phyloP scores from a whole-genome alignment of 2,329 filamentous ascomycete species.

The Taxawa tesnikishii region DNA sequence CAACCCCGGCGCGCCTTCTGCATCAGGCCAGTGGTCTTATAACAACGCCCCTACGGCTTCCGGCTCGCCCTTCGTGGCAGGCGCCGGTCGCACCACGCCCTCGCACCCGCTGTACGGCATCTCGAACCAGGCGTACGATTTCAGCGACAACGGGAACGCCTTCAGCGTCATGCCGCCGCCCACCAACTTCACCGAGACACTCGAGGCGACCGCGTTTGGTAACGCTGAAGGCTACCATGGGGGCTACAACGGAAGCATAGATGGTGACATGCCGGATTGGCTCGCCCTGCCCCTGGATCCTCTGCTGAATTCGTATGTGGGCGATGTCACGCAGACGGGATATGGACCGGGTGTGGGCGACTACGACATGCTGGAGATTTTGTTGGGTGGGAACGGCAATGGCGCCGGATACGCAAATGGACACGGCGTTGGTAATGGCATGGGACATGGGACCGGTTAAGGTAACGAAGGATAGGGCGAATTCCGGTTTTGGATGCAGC shows the following conservation, averaged over 20 bases:
- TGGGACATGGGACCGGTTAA: too few species aligned
- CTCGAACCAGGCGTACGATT: slow-evolving; percentile 30
- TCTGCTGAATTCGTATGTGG: slow-evolving; percentile 43
- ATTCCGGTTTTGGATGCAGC: too few species aligned
- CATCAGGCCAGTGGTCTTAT: slow-evolving; percentile 2
- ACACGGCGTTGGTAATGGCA: too few species aligned
- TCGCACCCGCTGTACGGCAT: slow-evolving; percentile 28
- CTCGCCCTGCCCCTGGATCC: slow-evolving; percentile 49
- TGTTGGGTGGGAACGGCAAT: slow-evolving; percentile 17
- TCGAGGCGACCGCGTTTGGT: slow-evolving; percentile 8
- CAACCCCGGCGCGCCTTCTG: background rate
- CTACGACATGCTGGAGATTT: slow-evolving; percentile 36
- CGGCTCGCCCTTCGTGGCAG: background rate
- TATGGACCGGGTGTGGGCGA: slow-evolving; percentile 54
- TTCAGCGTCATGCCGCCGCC: slow-evolving; percentile 38
- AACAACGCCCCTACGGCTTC: slow-evolving; percentile 11
- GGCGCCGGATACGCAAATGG: too few species aligned
- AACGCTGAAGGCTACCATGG: slow-evolving; percentile 5
- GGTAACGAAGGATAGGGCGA: too few species aligned
- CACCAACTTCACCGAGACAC: slow-evolving; percentile 11
- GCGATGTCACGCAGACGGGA: slow-evolving; percentile 43
- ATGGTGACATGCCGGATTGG: slow-evolving; percentile 40
- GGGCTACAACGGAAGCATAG: slow-evolving; percentile 10
- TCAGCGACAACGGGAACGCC: slow-evolving; percentile 22
- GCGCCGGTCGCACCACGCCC: slow-evolving; percentile 1